Base-by-base conservation (phyloP, 768 basidiomycete genomes). In the Cyathus striatus region DNA sequence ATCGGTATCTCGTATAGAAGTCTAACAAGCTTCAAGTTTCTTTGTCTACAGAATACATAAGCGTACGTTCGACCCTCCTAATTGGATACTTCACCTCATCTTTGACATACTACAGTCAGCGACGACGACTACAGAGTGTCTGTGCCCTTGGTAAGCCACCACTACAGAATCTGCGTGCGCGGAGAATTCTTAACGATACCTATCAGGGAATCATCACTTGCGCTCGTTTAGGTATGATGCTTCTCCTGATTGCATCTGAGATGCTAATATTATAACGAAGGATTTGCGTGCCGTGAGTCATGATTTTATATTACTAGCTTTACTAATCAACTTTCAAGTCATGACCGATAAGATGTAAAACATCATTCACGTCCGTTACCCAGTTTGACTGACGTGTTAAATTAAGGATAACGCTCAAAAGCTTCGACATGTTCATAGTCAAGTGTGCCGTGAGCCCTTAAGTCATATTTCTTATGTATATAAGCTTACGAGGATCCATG, bases 11-110 rank as follows among this genome's bases (percentile, higher is more conserved):
- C n/a, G n/a, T n/a, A n/a, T n/a, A n/a, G 43, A 14, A 13, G 32
- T 13, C 27, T 30, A 36, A 9, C 12, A 2, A 23, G 18, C 36
- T 47, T 38, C 23, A 43, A 69, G 63, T 23, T 67, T 67, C 57
- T 65, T 68, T 34, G 63, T 65, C 13, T 60, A 64, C 32, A 52
- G 71, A 6, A 67, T 73, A 20, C 66, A 61, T 44, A 57, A 56
- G 51, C 49, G 70, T 71, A 46, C 40, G 69, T 57, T 27, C 12
- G 21, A 12, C 25, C 21, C 25, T 23, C 21, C 35, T 37, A 2
- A 10, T n/a, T 37, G 13, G 10, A n/a, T 10, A 10, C 13, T 10
- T n/a, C 18, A 37, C 18, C 3, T n/a, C 3, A 14, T 14, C 12
- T 12, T 3, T n/a, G 10, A 37, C 5, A 3, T 20, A 14, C 10